Evolutionary conservation across 805 yeast species (phyloP), one percentile per base, ranked within the genome.

Genomic region (Sugiyamaella smithiae): DNA sequence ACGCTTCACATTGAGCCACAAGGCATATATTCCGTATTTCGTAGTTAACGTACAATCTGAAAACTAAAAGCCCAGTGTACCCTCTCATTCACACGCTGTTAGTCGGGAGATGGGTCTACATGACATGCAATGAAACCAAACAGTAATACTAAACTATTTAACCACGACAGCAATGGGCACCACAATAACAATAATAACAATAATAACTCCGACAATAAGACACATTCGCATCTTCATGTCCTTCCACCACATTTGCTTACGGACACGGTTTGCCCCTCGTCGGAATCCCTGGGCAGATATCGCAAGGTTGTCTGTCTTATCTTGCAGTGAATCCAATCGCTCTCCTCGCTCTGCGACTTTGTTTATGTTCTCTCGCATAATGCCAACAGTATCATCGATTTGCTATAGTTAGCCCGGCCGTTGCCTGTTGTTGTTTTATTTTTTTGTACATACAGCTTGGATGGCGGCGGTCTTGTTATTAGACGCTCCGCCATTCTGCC

Each of bases 181-280:
- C 57, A 90, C 86, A 49, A 91, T 95, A 48, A 91, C 85, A 50
- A 91, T 70, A 58, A 91, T 70, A 46, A 90, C 81, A 63, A 91
- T 81, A 46, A 93, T 71, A 22, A 84, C 82, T 24, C 84, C 85
- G 42, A 84, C 81, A 51, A 90, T 84, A 50, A 87, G 71, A 69
- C 98, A 91, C 75, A 90, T 73, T 69, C 95, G 84, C 91, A 93
- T 85, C 74, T 93, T 93, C 80, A 93, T 78, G 67, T 91, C 96
- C 70, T 93, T 91, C 86, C 95, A 87, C 98, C 98, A 91, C 97
- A 91, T 91, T 65, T 90, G 95, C 69, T 90, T 91, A 71, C 99
- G 86, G 42, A 91, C 97, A 61, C 95, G 83, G 72, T 91, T 91
- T 51, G 99, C 98, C 35, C 97, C 95, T 66, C 96, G 80, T 67